phyloP scores from a whole-genome alignment of 2,329 filamentous ascomycete species.

The Drechslerella dactyloides region DNA sequence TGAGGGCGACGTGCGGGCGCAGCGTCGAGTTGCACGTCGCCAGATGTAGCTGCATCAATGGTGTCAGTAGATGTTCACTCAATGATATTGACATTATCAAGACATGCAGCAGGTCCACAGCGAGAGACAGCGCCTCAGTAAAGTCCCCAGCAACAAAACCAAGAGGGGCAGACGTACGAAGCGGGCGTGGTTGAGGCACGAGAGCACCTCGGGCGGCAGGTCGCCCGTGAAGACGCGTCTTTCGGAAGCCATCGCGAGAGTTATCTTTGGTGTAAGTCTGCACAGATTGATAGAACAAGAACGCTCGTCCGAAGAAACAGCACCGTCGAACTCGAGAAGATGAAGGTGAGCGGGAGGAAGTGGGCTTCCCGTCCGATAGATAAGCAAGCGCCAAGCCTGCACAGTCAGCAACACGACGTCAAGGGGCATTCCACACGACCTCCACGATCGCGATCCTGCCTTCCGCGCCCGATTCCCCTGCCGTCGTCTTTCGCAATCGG shows the following conservation, averaged over 20 bases:
- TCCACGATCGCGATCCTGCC: too few species aligned
- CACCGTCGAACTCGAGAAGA: too few species aligned
- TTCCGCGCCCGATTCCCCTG: background rate
- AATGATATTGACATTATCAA: too few species aligned
- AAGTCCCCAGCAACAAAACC: too few species aligned
- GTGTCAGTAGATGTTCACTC: background rate
- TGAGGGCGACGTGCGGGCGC: slow-evolving; percentile 88
- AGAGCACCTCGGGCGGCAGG: slow-evolving; percentile 82
- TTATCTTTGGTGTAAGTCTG: too few species aligned
- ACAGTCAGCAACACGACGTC: background rate
- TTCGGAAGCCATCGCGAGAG: background rate
- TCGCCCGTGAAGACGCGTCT: slow-evolving; percentile 56
- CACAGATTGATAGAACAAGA: too few species aligned
- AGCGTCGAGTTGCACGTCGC: slow-evolving; percentile 80
- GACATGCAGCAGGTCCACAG: background rate
- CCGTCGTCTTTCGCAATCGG: background rate
- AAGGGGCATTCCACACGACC: background rate
- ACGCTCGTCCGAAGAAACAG: too few species aligned
- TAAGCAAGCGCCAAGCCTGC: background rate
- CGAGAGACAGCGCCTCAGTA: slow-evolving; percentile 1
- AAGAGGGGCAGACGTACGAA: slow-evolving; percentile 69
- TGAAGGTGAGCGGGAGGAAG: too few species aligned
- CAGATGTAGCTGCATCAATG: slow-evolving; percentile 77
- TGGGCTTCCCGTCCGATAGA: background rate
- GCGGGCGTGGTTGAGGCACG: slow-evolving; percentile 90